These are phyloP conservation scores for Patellifolia procumbens DNA, from an alignment of 179 eudicot species.

Conservation along the genomic window DNA sequence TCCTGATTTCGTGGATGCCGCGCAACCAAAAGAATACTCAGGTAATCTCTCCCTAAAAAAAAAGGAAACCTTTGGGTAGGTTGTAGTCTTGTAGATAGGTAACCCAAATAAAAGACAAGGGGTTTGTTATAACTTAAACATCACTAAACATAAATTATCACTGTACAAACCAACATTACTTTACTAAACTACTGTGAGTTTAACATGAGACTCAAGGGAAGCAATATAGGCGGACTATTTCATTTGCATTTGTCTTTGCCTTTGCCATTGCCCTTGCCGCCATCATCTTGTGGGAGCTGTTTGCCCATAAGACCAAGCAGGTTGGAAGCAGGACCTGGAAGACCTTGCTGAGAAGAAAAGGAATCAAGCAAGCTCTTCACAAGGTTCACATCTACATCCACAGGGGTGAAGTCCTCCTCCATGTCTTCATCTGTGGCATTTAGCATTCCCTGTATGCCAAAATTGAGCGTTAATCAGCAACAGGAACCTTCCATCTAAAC, in stretches of 20 bases:
- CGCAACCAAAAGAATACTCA: too few species aligned
- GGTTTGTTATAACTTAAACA: background rate
- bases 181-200: background rate
- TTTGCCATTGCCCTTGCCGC: conserved; percentile 38
- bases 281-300: conserved; percentile 61
- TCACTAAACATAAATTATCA: background rate
- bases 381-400: conserved; percentile 90
- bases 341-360: conserved; percentile 87
- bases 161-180: background rate
- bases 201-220: background rate
- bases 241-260: conserved; percentile 42
- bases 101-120: background rate
- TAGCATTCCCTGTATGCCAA: conserved; percentile 53
- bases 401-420: conserved; percentile 77
- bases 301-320: conserved; percentile 90
- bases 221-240: background rate
- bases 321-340: conserved; percentile 95
- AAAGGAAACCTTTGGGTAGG: too few species aligned
- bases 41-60: too few species aligned
- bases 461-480: conserved; percentile 5
- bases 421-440: conserved; percentile 53
- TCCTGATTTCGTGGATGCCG: too few species aligned
- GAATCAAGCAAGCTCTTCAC: conserved; percentile 89
- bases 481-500: background rate
- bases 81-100: too few species aligned